These are phyloP conservation scores for Metschnikowia lunata DNA, from an alignment of 805 yeast species.

Conservation along the genomic window DNA sequence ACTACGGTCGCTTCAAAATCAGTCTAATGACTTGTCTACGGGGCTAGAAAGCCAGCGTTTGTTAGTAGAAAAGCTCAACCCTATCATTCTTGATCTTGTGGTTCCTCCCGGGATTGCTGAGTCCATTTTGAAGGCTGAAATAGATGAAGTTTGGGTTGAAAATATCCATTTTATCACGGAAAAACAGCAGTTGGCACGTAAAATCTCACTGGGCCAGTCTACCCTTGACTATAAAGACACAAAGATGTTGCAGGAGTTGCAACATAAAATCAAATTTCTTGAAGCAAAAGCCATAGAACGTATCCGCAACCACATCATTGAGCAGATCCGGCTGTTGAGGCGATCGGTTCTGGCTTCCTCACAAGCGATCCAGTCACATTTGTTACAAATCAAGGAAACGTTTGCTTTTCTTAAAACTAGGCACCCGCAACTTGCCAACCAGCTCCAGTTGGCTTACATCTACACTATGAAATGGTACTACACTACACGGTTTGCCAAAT, in stretches of 20 bases:
- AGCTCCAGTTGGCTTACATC: conserved; percentile 73
- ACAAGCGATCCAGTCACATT: conserved; percentile 64
- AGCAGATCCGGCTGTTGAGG: conserved; percentile 64
- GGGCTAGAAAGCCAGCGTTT: conserved; percentile 26
- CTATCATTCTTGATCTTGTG: conserved; percentile 69
- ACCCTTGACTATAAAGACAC: conserved; percentile 19
- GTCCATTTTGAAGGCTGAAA: conserved; percentile 53
- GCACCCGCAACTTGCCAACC: conserved; percentile 61
- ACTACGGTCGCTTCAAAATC: conserved; percentile 30
- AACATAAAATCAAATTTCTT: conserved; percentile 45
- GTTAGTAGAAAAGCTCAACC: conserved; percentile 49
- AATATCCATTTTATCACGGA: conserved; percentile 55
- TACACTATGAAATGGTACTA: conserved; percentile 95
- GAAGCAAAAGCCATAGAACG: conserved; percentile 67
- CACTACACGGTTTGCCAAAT: conserved; percentile 68
- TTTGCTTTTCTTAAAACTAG: conserved; percentile 52
- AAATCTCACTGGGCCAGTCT: conserved; percentile 7
- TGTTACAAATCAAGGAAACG: conserved; percentile 60
- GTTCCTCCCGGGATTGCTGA: conserved; percentile 69
- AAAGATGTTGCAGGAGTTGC: conserved; percentile 26
- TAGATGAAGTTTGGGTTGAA: conserved; percentile 63
- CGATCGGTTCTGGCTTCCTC: conserved; percentile 55
- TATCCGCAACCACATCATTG: conserved; percentile 62
- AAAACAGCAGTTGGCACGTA: conserved; percentile 49
- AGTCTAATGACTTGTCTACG: conserved; percentile 28